Conservation (phyloP, 2,329 filamentous ascomycete species). For the Penicillium nordicum region DNA sequence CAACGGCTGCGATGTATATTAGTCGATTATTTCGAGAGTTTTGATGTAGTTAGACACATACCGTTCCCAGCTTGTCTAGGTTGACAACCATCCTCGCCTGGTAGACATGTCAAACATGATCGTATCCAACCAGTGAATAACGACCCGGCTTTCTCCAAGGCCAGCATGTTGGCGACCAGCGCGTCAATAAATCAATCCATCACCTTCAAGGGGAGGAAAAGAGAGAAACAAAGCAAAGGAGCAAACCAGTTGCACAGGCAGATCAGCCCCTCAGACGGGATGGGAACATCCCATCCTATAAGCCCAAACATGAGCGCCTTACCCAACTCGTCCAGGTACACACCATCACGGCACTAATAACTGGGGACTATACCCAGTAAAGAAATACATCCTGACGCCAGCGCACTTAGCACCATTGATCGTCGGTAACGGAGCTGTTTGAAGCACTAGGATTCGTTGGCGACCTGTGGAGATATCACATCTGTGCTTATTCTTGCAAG, state of each 20-base stretch:
- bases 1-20: conserved; percentile 32
- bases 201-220: conserved; percentile 20
- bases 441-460: conserved; percentile 21
- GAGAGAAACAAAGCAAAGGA: conserved; percentile 6
- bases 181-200: conserved; percentile 31
- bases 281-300: conserved; percentile 7
- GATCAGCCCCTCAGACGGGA: conserved; percentile 10
- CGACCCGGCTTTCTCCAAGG: conserved; percentile 40
- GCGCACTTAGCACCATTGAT: conserved; percentile 8
- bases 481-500: conserved; percentile 15
- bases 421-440: conserved; percentile 13
- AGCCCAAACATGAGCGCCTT: conserved; percentile 7
- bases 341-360: conserved; percentile 3
- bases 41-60: neutral
- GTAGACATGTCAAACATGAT: conserved; percentile 39
- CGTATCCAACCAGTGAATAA: conserved; percentile 40
- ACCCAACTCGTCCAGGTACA: conserved; percentile 12
- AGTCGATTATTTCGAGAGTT: conserved; percentile 4
- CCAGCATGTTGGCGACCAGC: conserved; percentile 36
- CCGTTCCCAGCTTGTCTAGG: conserved; percentile 6
- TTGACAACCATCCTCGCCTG: conserved; percentile 25
- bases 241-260: conserved; percentile 3
- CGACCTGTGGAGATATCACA: conserved; percentile 25
- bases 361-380: conserved; percentile 11
- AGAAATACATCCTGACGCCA: conserved; percentile 16